Conservation (phyloP, 75 land plant species). For the Chamaecyparis obtusa region DNA sequence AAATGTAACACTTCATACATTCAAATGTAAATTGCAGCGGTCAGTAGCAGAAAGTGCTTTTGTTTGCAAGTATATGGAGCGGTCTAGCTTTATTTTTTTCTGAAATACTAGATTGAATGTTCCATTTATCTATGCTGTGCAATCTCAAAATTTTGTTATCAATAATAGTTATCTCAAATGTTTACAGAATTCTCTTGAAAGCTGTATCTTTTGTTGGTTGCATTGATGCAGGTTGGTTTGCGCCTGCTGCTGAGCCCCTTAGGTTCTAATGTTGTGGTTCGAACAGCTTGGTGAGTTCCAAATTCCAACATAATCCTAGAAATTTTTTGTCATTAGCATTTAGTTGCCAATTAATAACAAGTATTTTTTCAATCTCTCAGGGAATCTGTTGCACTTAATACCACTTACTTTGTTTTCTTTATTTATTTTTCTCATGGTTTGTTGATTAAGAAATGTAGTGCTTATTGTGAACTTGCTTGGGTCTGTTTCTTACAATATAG, state of each 20-base stretch:
- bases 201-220: neutral
- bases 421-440: neutral
- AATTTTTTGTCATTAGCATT: neutral
- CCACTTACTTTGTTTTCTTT: neutral
- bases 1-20: neutral
- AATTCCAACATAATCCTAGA: neutral
- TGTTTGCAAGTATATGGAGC: neutral
- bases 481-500: neutral
- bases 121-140: neutral
- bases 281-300: slow-evolving; percentile 54
- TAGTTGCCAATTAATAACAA: neutral
- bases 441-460: neutral
- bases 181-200: neutral
- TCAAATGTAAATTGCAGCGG: neutral
- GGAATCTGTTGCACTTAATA: neutral
- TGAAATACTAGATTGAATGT: neutral
- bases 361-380: neutral
- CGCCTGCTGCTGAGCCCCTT: slow-evolving; percentile 51
- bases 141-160: neutral
- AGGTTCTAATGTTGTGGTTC: slow-evolving; percentile 51
- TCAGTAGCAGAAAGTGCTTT: neutral
- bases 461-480: neutral
- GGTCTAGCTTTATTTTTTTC: neutral
- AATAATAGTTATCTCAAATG: neutral
- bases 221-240: slow-evolving; percentile 53